phyloP scores from a whole-genome alignment of 2,329 filamentous ascomycete species.

The Trichoderma atroviride region DNA sequence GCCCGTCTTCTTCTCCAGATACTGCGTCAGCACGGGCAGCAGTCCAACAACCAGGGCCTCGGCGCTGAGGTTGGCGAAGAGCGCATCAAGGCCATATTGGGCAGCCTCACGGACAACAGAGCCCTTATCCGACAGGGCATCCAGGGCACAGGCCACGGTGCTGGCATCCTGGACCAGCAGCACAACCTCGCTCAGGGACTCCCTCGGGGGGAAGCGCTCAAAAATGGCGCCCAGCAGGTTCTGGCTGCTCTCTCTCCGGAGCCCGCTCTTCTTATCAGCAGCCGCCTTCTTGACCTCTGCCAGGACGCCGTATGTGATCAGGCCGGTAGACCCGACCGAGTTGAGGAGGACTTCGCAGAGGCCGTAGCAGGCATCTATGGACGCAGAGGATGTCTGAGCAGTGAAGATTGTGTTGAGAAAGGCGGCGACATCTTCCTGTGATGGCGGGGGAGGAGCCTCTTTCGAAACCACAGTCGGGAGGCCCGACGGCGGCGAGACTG shows the following conservation, averaged over 20 bases:
- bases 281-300: conserved; percentile 71
- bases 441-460: conserved; percentile 59
- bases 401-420: conserved; percentile 70
- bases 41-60: conserved; percentile 84
- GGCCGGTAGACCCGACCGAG: conserved; percentile 56
- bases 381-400: conserved; percentile 67
- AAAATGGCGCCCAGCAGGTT: conserved; percentile 92
- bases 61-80: conserved; percentile 76
- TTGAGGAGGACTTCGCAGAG: conserved; percentile 62
- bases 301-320: conserved; percentile 57
- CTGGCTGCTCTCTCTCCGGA: conserved; percentile 86
- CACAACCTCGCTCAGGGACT: conserved; percentile 77
- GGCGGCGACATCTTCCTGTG: conserved; percentile 65
- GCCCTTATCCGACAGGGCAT: conserved; percentile 88
- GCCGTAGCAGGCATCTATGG: conserved; percentile 65
- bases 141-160: conserved; percentile 72
- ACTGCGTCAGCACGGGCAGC: conserved; percentile 72
- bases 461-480: conserved; percentile 49
- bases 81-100: conserved; percentile 88
- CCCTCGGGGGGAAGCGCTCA: conserved; percentile 79
- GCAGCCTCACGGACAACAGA: conserved; percentile 86
- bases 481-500: conserved; percentile 48
- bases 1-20: conserved; percentile 79
- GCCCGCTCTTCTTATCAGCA: conserved; percentile 88
- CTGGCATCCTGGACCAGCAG: conserved; percentile 81